A percentile compares a stretch with the other conserved stretches of the same genome.
Conservation (phyloP, 192 early-diverging fungal genomes). For the Podila clonocystis region DNA sequence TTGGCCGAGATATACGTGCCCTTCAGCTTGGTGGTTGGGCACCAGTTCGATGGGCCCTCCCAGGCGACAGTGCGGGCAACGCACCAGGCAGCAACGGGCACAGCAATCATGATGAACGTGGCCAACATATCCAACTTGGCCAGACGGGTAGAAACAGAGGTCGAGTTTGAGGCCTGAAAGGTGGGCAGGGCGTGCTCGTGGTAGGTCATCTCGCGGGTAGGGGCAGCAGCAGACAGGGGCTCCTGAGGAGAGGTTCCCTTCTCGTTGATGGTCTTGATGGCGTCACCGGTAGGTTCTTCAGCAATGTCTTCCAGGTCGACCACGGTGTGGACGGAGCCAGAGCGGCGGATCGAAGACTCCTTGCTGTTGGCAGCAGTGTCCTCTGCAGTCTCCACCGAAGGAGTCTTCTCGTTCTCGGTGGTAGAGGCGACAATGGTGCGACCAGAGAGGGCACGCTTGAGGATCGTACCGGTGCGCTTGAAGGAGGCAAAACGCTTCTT, state of each 20-base stretch:
- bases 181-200: constrained; percentile 35
- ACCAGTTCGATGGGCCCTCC: constrained; percentile 40
- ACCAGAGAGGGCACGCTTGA: constrained; percentile 40
- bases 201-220: constrained; percentile 44
- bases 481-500: constrained; percentile 10
- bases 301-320: constrained; percentile 31
- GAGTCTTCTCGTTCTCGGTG: constrained; percentile 20
- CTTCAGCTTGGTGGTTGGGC: constrained; percentile 20
- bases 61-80: constrained; percentile 28
- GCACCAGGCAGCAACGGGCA: constrained; percentile 45
- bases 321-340: constrained; percentile 37
- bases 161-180: constrained; percentile 37
- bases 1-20: constrained; percentile 21
- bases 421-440: constrained; percentile 28
- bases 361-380: constrained; percentile 21
- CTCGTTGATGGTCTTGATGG: neutral
- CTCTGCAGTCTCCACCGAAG: neutral
- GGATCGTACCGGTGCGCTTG: constrained; percentile 25
- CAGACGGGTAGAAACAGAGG: constrained; percentile 29
- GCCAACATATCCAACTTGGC: constrained; percentile 37
- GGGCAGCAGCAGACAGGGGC: constrained; percentile 9
- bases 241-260: constrained; percentile 6
- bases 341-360: constrained; percentile 22
- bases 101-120: constrained; percentile 31
- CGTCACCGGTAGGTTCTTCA: constrained; percentile 7